These are phyloP conservation scores for Diaporthe eres DNA, from an alignment of 2,329 filamentous ascomycete species.

Conservation along the genomic window DNA sequence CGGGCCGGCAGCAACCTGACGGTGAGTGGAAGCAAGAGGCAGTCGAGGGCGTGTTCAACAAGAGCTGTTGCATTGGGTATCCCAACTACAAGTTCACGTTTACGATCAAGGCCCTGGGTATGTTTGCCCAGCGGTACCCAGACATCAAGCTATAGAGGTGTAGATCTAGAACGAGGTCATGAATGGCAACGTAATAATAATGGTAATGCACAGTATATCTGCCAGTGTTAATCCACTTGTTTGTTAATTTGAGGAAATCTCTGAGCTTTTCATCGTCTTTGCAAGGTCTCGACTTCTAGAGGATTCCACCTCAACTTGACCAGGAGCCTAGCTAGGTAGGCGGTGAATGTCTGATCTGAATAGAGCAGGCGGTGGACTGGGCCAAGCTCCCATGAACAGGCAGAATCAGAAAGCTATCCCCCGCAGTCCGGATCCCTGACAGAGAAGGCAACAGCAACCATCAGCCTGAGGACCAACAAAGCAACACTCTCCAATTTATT, in stretches of 20 bases:
- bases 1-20: constrained; percentile 86
- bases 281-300: constrained; percentile 18
- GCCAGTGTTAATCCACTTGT: neutral
- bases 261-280: neutral
- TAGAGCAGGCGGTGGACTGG: neutral
- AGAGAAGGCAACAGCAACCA: neutral
- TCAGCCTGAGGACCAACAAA: neutral
- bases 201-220: neutral
- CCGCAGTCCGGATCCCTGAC: constrained; percentile 1
- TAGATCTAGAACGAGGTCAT: neutral
- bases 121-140: constrained; percentile 84
- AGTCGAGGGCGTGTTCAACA: constrained; percentile 99
- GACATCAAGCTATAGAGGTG: constrained; percentile 66
- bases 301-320: neutral
- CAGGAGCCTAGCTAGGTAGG: neutral
- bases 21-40: constrained; percentile 96
- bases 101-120: constrained; percentile 91
- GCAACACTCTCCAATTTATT: neutral
- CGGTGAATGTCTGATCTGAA: neutral
- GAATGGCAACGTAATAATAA: neutral
- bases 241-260: neutral
- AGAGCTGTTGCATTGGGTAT: constrained; percentile 99
- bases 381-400: neutral
- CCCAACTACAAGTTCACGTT: constrained; percentile 99
- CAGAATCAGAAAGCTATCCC: constrained; percentile 2